Evolutionary conservation across 2,329 filamentous ascomycete genomes (phyloP).

Genomic region (Trichoderma arundinaceum): DNA sequence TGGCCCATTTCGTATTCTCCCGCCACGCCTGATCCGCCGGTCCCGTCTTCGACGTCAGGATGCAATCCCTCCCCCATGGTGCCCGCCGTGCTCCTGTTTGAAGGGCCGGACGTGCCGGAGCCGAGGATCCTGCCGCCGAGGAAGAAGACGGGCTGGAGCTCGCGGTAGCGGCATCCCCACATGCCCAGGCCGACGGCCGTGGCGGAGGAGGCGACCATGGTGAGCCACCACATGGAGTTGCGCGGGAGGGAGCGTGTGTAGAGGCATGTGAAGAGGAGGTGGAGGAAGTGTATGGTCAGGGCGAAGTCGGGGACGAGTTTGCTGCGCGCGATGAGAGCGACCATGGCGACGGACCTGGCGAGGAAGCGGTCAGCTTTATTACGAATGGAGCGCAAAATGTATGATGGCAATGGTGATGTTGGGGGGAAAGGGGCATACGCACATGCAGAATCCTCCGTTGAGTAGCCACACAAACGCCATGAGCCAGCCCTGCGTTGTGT

Average conservation of each 20-base stretch:
- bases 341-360: constrained; percentile 77
- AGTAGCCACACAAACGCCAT: constrained; percentile 63
- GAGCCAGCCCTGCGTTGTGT: constrained; percentile 67
- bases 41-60: constrained; percentile 50
- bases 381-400: not conserved
- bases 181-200: constrained; percentile 69
- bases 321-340: constrained; percentile 82
- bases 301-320: constrained; percentile 97
- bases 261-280: constrained; percentile 76
- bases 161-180: constrained; percentile 90
- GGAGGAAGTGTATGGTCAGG: constrained; percentile 82
- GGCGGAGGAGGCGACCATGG: constrained; percentile 56
- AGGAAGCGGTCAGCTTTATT: not conserved
- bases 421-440: constrained; percentile 36
- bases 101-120: constrained; percentile 35
- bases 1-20: constrained; percentile 71
- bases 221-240: constrained; percentile 85
- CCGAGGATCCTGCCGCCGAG: constrained; percentile 61
- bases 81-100: constrained; percentile 37
- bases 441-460: constrained; percentile 61
- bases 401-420: constrained; percentile 5
- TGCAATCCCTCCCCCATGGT: constrained; percentile 36
- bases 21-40: constrained; percentile 42
- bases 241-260: constrained; percentile 79
- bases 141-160: constrained; percentile 87